Evolutionary conservation across 352 stramenopile species (phyloP).

Genomic region (Aphanomyces invadans): DNA sequence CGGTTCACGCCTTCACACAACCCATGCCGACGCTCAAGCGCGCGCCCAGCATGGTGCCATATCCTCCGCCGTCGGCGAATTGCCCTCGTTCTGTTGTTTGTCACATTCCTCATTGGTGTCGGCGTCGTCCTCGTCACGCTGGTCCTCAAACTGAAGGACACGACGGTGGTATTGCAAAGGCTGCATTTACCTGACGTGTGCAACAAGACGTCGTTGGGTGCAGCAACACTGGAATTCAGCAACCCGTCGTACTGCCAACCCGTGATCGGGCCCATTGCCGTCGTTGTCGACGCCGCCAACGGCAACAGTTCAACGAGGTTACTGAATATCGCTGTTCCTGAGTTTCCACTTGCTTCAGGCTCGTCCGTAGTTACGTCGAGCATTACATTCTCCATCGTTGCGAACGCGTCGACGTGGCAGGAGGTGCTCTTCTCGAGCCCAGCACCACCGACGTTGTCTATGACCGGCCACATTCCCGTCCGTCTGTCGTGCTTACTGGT

Average conservation of each 20-base stretch:
- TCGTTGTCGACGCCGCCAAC: conserved; percentile 48
- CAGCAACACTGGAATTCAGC: conserved; percentile 47
- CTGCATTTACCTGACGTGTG: conserved; percentile 68
- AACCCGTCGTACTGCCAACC: conserved; percentile 77
- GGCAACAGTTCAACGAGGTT: conserved; percentile 38
- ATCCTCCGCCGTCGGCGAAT: neutral
- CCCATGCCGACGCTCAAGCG: no score
- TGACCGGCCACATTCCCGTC: conserved; percentile 43
- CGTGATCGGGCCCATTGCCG: conserved; percentile 40
- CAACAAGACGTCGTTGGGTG: conserved; percentile 40
- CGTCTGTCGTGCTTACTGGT: conserved; percentile 60
- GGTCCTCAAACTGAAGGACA: conserved; percentile 51
- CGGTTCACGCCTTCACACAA: neutral
- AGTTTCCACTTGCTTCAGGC: conserved; percentile 47
- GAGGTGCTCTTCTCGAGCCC: conserved; percentile 40
- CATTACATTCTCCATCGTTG: conserved; percentile 42
- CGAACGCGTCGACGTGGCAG: conserved; percentile 40
- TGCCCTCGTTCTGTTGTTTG: neutral
- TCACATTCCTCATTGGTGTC: neutral
- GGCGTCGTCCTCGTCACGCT: conserved; percentile 6
- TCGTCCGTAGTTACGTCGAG: conserved; percentile 41
- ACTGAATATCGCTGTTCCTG: conserved; percentile 39
- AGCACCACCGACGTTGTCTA: conserved; percentile 34
- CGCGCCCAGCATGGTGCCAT: neutral
- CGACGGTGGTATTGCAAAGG: conserved; percentile 42